A percentile compares a stretch with the other conserved stretches of the same genome.
These are phyloP conservation scores for Haberlea rhodopensis DNA, from an alignment of 257 asterid genomes.

Conservation along the genomic window DNA sequence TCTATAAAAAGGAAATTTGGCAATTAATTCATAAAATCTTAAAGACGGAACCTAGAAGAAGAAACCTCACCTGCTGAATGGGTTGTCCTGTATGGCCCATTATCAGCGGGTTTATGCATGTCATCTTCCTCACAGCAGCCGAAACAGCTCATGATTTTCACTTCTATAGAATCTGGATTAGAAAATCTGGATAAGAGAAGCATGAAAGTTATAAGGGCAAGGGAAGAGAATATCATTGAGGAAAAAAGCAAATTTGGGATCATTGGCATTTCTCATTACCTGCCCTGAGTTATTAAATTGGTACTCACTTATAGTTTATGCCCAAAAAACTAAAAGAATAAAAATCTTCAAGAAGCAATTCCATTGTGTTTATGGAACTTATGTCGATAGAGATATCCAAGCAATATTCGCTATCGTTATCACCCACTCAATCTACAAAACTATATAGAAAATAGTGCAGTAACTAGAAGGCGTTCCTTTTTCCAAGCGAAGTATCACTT, in stretches of 20 bases:
- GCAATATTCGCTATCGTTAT: conserved; percentile 4
- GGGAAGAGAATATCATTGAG: background rate
- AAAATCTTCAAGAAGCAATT: conserved; percentile 1
- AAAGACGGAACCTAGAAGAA: background rate
- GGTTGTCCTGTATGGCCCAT: conserved; percentile 50
- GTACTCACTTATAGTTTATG: conserved; percentile 1
- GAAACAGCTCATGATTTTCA: conserved; percentile 59
- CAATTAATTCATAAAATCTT: background rate
- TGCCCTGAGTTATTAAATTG: background rate
- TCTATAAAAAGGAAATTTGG: background rate
- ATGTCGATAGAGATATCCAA: background rate
- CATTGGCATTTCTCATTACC: background rate
- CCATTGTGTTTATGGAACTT: background rate
- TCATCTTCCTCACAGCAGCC: conserved; percentile 61
- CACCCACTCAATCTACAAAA: conserved; percentile 1
- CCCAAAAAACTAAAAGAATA: background rate
- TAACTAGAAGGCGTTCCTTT: conserved; percentile 8
- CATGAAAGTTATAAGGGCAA: background rate
- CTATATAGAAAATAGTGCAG: background rate
- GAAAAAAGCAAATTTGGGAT: conserved; percentile 4
- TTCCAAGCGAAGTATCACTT: conserved; percentile 9
- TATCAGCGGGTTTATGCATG: conserved; percentile 56
- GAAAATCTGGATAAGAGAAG: conserved; percentile 4
- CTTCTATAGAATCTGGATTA: no score
- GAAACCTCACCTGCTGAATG: conserved; percentile 50